Evolutionary conservation across 192 early-diverging fungal genomes (phyloP).

Genomic region (Piromyces sp.): DNA sequence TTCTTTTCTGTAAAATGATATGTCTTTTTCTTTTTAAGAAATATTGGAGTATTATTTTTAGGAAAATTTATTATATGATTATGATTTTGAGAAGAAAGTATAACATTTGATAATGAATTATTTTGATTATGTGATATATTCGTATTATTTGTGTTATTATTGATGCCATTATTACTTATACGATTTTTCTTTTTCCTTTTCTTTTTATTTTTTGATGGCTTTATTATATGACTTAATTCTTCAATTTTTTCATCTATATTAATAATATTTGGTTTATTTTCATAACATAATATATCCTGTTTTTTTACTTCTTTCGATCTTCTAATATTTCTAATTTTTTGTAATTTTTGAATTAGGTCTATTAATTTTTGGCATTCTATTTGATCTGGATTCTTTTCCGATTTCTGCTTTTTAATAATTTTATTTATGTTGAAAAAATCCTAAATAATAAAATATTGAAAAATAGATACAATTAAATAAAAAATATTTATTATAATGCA

Average conservation of each 20-base stretch:
- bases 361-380: not conserved
- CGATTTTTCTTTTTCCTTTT: not conserved
- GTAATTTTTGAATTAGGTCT: not conserved
- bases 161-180: not conserved
- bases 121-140: too few relatives aligned
- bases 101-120: too few relatives aligned
- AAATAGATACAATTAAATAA: too few relatives aligned
- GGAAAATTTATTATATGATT: not conserved
- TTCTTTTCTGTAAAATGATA: not conserved
- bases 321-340: not conserved
- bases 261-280: not conserved
- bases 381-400: not conserved
- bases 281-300: not conserved
- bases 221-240: not conserved
- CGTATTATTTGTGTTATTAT: not conserved
- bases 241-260: not conserved
- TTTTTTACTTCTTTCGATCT: not conserved
- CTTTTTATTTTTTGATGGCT: not conserved
- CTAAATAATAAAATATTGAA: not conserved
- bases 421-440: not conserved
- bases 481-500: too few relatives aligned
- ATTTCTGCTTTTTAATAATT: not conserved
- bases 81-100: too few relatives aligned
- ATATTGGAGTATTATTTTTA: not conserved
- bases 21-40: not conserved